These are phyloP conservation scores for Penicillium sp. DNA, from an alignment of 2,329 filamentous ascomycete species.

Conservation along the genomic window DNA sequence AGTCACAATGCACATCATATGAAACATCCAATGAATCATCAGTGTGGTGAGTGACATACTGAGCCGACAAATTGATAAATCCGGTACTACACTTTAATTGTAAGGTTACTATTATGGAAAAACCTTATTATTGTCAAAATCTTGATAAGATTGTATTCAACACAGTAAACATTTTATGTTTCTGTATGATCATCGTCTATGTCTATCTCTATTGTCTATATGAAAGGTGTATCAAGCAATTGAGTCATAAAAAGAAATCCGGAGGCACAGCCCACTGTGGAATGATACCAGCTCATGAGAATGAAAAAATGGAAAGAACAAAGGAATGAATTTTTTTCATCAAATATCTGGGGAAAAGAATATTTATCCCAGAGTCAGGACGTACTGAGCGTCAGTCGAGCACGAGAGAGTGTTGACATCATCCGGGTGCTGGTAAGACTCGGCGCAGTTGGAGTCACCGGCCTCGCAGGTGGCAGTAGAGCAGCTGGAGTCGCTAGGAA, in stretches of 20 bases:
- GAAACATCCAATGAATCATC: too few species aligned
- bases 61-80: too few species aligned
- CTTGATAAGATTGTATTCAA: neutral
- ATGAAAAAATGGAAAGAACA: neutral
- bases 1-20: too few species aligned
- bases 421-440: slow-evolving; percentile 40
- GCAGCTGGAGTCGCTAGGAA: slow-evolving; percentile 35
- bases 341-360: neutral
- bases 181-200: neutral
- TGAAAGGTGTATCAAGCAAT: neutral
- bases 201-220: slow-evolving; percentile 2
- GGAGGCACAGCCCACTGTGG: neutral
- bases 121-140: too few species aligned
- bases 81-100: too few species aligned
- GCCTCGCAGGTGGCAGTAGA: slow-evolving; percentile 32
- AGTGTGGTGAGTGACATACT: too few species aligned
- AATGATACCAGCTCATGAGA: neutral
- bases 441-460: slow-evolving; percentile 37
- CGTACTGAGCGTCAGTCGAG: slow-evolving; percentile 29
- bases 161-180: neutral
- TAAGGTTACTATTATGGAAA: too few species aligned
- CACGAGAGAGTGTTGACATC: slow-evolving; percentile 42
- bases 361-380: slow-evolving; percentile 37
- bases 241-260: neutral
- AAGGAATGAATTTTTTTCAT: slow-evolving; percentile 2